Evolutionary conservation across 768 basidiomycete species (phyloP).

Genomic region (Tylopilus subfusipes): DNA sequence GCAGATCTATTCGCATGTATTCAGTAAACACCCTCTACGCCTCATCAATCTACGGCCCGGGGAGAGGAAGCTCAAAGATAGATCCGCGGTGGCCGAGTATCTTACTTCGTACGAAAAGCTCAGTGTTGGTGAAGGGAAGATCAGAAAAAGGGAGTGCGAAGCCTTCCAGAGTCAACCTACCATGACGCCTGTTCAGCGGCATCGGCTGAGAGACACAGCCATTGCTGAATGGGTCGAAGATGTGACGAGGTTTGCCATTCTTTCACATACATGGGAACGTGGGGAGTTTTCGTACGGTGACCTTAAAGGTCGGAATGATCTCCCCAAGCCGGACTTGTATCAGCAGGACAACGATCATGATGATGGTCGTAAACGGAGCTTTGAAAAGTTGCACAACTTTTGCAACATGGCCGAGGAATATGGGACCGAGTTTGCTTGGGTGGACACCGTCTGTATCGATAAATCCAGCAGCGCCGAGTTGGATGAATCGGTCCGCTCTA

Average conservation of each 20-base stretch:
- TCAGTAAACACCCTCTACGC: neutral
- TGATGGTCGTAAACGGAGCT: neutral
- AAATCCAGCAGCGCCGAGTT: constrained; percentile 18
- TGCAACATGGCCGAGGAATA: neutral
- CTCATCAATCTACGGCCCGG: neutral
- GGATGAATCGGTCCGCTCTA: constrained; percentile 20
- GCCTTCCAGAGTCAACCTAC: neutral
- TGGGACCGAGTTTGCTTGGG: constrained; percentile 9
- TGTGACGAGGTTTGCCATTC: neutral
- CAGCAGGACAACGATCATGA: neutral
- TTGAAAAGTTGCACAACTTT: neutral
- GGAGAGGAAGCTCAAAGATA: neutral
- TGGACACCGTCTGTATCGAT: constrained; percentile 17
- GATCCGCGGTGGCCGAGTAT: neutral
- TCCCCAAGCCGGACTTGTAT: neutral
- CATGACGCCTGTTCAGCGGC: neutral
- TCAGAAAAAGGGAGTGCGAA: neutral
- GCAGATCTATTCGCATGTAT: neutral
- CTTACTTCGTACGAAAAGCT: neutral
- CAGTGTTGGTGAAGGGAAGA: neutral
- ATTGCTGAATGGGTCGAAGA: neutral
- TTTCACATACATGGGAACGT: constrained; percentile 1
- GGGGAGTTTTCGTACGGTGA: neutral
- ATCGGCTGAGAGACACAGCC: neutral
- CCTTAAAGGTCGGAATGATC: neutral